Base-by-base conservation (phyloP, 2,329 filamentous ascomycete genomes). In the Pleomassaria siparia region DNA sequence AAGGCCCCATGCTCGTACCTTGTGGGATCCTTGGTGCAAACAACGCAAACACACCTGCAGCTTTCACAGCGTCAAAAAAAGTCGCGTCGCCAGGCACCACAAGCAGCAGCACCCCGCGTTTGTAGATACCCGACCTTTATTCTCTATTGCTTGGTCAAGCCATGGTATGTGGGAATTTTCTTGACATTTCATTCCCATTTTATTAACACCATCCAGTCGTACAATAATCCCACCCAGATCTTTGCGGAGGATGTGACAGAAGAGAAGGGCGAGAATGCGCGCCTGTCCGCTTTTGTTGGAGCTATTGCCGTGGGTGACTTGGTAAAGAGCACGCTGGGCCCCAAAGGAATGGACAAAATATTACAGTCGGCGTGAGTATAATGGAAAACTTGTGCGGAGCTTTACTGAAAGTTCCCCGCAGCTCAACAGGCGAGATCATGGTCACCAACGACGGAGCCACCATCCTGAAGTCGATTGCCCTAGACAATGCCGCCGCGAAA, bases 311-410 rank as follows among this genome's bases (percentile, higher is more conserved):
- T 99, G 39, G 94, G 94, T 44, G 94, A 99, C 66, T 76, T 99
- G 59, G 94, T 99, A 44, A 99, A 99, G 82, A 95, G 89, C 73
- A 97, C 94, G 10, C 78, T 99, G 26, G 94, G 94, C 6, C 94
- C 94, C 29, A 97, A 97, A 79, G 94, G 94, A 62, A 97, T 97
- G 91, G 94, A 97, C 80, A 96, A 96, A 80, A 96, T 96, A 72
- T 79, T 95, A 69, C 91, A 95, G 74, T 96, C 91, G 72, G 91
- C 89, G 88, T 94, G 84, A 56, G 87, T 82, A 50, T 40, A 20
- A 43, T 44, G 40, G 43, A 32, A 36, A 18, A 28, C 37, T 11
- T 43, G 35, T 24, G 7, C 15, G 32, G 28, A 49, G 40, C 59
- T 54, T 55, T 49, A 53, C 64, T 68, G 40, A 66, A 43, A 12